A percentile compares a stretch with the other conserved stretches of the same genome.
Evolutionary conservation across 2,329 filamentous ascomycete genomes (phyloP).

Genomic region (Pyrenophora tritici-repentis): DNA sequence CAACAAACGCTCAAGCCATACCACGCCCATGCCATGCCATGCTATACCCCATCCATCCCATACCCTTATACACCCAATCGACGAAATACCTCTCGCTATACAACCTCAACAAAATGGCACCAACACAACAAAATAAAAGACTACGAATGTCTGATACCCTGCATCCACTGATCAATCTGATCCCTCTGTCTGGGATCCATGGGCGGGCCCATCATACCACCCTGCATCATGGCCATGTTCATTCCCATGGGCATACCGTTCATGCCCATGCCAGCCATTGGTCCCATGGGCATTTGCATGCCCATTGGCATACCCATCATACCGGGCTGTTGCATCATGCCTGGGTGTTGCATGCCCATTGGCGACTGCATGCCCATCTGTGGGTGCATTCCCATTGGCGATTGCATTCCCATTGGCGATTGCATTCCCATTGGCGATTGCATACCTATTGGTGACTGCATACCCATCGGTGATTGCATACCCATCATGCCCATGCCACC

Average conservation of each 20-base stretch:
- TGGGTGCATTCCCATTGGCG: slow-evolving; percentile 6
- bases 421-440: slow-evolving; percentile 3
- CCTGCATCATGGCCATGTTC: slow-evolving; percentile 32
- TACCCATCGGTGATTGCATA: background rate
- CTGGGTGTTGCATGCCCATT: slow-evolving; percentile 6
- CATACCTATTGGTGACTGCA: slow-evolving; percentile 3
- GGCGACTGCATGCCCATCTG: slow-evolving; percentile 7
- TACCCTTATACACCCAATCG: background rate
- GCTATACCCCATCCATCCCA: background rate
- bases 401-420: slow-evolving; percentile 4
- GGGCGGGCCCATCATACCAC: slow-evolving; percentile 28
- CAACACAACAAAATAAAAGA: background rate
- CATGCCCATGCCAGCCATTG: slow-evolving; percentile 18
- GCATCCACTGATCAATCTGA: slow-evolving; percentile 65
- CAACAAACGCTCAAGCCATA: no score
- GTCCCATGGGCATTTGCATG: slow-evolving; percentile 11
- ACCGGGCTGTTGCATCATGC: background rate
- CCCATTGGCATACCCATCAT: slow-evolving; percentile 4
- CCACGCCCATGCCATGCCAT: background rate
- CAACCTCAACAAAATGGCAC: no score
- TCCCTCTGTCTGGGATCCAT: slow-evolving; percentile 59
- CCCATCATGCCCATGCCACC: background rate
- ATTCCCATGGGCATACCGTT: slow-evolving; percentile 26
- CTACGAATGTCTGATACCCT: slow-evolving; percentile 46
- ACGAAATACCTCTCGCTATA: background rate